Base-by-base conservation (phyloP, 495 filamentous ascomycete genomes). In the Aspergillus panamensis region DNA sequence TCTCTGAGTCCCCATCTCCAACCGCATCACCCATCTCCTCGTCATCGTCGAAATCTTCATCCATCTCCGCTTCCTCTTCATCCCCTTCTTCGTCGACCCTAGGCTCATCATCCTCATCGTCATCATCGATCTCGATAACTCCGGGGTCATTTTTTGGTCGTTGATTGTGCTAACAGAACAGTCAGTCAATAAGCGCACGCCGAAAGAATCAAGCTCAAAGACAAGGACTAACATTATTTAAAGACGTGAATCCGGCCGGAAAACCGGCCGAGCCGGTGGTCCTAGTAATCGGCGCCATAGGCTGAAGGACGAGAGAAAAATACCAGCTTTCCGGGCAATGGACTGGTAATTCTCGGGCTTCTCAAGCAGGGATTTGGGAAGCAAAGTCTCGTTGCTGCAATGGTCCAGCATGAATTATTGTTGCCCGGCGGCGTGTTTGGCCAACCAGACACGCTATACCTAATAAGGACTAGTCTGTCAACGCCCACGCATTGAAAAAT, bases 121-220 rank as follows among this genome's bases (percentile, higher is more conserved):
- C 69, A 29, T 76, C 74, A 29, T 73, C 71, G 48, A 79, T 72
- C 43, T 67, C 74, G 61, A 79, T 75, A 50, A 77, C 62, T 59
- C 73, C 75, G 0, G 66, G 60, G 44, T 68, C 64, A 53, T 72
- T 69, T 10, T 62, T 49, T 10, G 61, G 33, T 45, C 14, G 42
- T 33, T 54, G 67, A 39, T 58, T 33, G 48, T 55, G 51, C 67
- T 72, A 48, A n/a, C 44, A 44, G 10, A 57, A 37, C 20, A 29
- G 20, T 13, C 40, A 21, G 33, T 64, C 33, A 57, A 60, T 57
- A 14, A 56, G 55, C 56, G 53, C 49, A 43, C 31, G 25, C 40
- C 48, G 40, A 33, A 42, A 56, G 30, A 25, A 51, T 30, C 40
- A 25, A 53, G 43, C 42, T 60, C 57, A 54, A 53, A 51, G 30